Conservation (phyloP, 805 yeast genomes). For the Ogataea trehaloabstinens region DNA sequence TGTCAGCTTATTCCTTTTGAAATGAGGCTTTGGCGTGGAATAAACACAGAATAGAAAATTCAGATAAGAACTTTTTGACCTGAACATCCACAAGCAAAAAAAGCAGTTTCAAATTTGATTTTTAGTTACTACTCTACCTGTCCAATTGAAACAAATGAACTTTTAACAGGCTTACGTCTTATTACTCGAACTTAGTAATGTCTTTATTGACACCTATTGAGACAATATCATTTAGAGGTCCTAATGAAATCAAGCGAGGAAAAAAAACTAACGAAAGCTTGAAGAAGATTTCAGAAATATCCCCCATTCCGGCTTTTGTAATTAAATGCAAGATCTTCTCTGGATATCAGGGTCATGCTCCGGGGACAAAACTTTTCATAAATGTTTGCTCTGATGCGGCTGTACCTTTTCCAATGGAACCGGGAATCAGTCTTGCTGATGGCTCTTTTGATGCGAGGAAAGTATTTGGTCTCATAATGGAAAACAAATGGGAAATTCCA, state of each 20-base stretch:
- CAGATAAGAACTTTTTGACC: too few relatives aligned
- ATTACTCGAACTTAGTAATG: too few relatives aligned
- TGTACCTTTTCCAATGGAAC: constrained; percentile 58
- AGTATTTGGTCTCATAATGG: constrained; percentile 62
- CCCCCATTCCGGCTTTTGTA: constrained; percentile 72
- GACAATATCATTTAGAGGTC: neutral
- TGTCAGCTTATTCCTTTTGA: too few relatives aligned
- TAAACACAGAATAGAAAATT: too few relatives aligned
- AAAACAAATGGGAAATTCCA: constrained; percentile 83
- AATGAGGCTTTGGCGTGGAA: too few relatives aligned
- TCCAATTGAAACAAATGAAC: too few relatives aligned
- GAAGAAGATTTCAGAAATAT: constrained; percentile 10
- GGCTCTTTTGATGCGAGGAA: constrained; percentile 49
- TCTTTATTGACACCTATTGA: constrained; percentile 16
- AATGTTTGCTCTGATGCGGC: constrained; percentile 68
- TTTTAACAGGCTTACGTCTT: too few relatives aligned
- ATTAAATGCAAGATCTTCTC: constrained; percentile 57
- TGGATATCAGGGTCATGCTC: constrained; percentile 25
- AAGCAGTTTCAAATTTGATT: too few relatives aligned
- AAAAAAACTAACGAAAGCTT: neutral
- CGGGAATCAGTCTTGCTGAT: neutral
- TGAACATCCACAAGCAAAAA: too few relatives aligned
- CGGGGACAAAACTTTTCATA: constrained; percentile 66
- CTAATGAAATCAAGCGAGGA: neutral
- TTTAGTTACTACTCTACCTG: too few relatives aligned